phyloP scores from a whole-genome alignment of 192 early-diverging fungal species.

The Podochytrium sp. region DNA sequence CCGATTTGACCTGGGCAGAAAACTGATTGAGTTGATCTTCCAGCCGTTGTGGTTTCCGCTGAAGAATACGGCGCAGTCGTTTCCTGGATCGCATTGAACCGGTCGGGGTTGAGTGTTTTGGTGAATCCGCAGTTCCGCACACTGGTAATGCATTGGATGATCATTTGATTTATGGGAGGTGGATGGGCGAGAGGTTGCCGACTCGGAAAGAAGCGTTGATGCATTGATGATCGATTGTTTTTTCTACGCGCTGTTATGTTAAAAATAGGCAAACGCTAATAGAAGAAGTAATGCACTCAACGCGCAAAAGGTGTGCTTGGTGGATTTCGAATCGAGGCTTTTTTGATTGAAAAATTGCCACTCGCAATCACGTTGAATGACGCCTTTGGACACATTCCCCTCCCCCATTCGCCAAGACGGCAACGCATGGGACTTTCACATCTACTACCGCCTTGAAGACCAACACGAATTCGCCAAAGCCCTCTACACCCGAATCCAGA shows the following conservation, averaged over 20 bases:
- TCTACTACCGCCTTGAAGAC: conserved; percentile 19
- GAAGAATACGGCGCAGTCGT: conserved; percentile 7
- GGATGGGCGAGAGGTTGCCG: conserved; percentile 21
- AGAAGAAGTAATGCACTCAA: background rate
- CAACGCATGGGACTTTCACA: conserved; percentile 18
- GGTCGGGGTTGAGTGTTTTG: background rate
- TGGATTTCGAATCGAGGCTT: background rate
- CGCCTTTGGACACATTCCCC: background rate
- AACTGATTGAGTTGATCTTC: background rate
- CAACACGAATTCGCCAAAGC: conserved; percentile 7
- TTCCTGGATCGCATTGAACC: conserved; percentile 4
- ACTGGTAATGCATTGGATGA: conserved; percentile 1
- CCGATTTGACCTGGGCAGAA: too few relatives aligned
- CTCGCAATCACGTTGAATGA: conserved; percentile 3
- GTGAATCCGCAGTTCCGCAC: conserved; percentile 20
- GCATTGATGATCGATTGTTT: background rate
- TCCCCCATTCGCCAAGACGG: conserved; percentile 4
- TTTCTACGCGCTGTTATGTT: too few relatives aligned
- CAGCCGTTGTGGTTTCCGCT: background rate
- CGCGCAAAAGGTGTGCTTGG: background rate
- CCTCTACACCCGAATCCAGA: background rate
- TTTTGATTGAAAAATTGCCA: background rate
- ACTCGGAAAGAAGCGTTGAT: background rate
- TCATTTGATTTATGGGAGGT: conserved; percentile 1
- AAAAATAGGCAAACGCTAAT: too few relatives aligned